Evolutionary conservation across 345 rosid genomes (phyloP).

Genomic region (Excoecaria agallocha): DNA sequence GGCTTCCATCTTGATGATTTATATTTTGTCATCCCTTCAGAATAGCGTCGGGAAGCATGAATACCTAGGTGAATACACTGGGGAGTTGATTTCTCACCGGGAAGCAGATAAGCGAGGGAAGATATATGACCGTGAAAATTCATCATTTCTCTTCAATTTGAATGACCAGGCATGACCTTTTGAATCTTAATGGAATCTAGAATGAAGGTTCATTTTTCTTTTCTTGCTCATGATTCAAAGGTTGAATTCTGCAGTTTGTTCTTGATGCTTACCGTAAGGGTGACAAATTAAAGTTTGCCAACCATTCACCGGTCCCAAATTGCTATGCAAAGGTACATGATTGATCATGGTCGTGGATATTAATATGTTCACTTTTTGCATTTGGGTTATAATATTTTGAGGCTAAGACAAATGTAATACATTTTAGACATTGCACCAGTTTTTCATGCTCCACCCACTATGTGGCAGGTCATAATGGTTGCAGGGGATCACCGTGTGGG

Average conservation of each 20-base stretch:
- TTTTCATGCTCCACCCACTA: background rate
- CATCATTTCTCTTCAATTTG: constrained; percentile 93
- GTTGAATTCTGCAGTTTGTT: constrained; percentile 69
- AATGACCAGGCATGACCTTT: constrained; percentile 78
- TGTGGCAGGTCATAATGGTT: constrained; percentile 48
- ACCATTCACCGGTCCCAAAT: constrained; percentile 96
- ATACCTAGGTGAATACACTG: constrained; percentile 97
- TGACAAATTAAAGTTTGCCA: constrained; percentile 93
- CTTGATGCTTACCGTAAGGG: constrained; percentile 98
- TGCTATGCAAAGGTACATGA: constrained; percentile 90
- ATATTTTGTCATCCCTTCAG: constrained; percentile 37
- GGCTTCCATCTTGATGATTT: constrained; percentile 16
- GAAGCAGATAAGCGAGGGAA: constrained; percentile 99
- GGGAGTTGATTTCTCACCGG: constrained; percentile 94
- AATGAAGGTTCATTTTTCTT: background rate
- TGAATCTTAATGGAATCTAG: background rate
- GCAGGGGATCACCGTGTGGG: constrained; percentile 99
- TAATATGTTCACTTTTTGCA: background rate
- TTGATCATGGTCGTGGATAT: background rate
- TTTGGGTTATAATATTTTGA: background rate
- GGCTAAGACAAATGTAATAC: background rate
- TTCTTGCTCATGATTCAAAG: constrained; percentile 5
- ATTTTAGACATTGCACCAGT: constrained; percentile 78
- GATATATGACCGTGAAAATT: constrained; percentile 97
- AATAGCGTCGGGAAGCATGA: constrained; percentile 93